Evolutionary conservation across 306 rosid species (phyloP), one percentile per base, ranked within the genome.

Genomic region (Alnus glutinosa): DNA sequence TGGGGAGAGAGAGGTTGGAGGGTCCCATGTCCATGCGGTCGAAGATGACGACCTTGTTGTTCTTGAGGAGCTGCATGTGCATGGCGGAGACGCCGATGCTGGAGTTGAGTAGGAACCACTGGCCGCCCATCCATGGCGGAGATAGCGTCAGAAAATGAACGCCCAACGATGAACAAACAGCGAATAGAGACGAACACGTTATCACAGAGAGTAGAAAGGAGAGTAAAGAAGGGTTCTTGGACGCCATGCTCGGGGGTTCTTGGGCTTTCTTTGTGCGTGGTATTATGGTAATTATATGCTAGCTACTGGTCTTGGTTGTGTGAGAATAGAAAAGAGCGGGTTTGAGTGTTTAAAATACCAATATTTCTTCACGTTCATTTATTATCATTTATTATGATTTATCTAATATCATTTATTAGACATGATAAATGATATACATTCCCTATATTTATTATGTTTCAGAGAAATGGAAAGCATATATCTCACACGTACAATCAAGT

Each of bases 61-160:
- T 90, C 9, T 10, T 54, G 81, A 93, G 84, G 1, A 93, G 87
- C 36, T 91, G 98, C 97, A 93, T 93, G 95, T 93, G 98, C 95
- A 93, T 91, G 85, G 98, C 98, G 0, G 97, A 90, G 77, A 93
- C 82, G 50, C 98, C 98, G 12, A 92, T 85, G 88, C 86, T 85
- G 2, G 54, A 32, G 13, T 84, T 87, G 16, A 93, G 80, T 18
- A 89, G 81, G n/a, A 61, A 23, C 98, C 98, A 93, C 46, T 78
- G 72, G 0, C 97, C 96, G 0, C 88, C 92, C 7, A 28, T 51
- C 36, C 15, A 48, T 15, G 59, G 23, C 2, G 52, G 32, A 0
- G 0, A 54, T 44, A 78, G 18, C 19, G 37, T 12, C 49, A 55
- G 1, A 23, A 12, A 5, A 47, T 73, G 39, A 32, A 44, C 69